Base-by-base conservation (phyloP, 2,329 filamentous ascomycete genomes). In the Exophiala mesophila region DNA sequence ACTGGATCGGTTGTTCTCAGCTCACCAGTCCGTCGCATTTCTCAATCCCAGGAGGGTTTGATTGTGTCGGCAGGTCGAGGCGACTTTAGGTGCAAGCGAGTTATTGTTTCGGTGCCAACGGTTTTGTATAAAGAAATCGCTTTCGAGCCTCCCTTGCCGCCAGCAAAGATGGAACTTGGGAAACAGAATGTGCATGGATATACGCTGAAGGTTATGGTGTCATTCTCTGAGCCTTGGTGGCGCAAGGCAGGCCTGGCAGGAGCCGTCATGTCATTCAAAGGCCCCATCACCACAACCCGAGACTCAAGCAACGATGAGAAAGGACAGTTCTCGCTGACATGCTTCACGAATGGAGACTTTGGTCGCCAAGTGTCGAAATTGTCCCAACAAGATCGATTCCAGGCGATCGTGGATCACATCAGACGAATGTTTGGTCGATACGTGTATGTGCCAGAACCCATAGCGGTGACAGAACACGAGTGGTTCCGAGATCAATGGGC, bases 141-240 rank as follows among this genome's bases (percentile, higher is more conserved):
- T 0, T 78, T 79, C 55, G 38, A 57, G 0, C 76, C 77, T 0
- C 45, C 62, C 0, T 63, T 80, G 1, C 70, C 71, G 0, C 24
- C 50, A 0, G 49, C 52, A 1, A 75, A 73, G 49, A 52, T 56
- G 13, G 53, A 59, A 0, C 55, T 68, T 21, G 49, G 59, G 4
- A 50, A 64, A 2, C 59, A 63, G 0, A 63, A 62, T 9, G 55
- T 50, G 0, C 65, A 69, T 26, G 73, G 74, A 3, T 69, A 70
- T 45, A 74, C 74, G 48, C 67, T 65, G 39, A 78, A 79, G 55
- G 66, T 66, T 3, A 72, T 78, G 44, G 54, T 70, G 24, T 49
- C 59, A 6, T 74, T 67, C 52, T 50, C 55, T 5, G 42, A 56
- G 3, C 66, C 71, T 0, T 74, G 67, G 57, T 78, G 74, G 75